Evolutionary conservation across 2,329 filamentous ascomycete species (phyloP).

Genomic region (Leptographium flavum): DNA sequence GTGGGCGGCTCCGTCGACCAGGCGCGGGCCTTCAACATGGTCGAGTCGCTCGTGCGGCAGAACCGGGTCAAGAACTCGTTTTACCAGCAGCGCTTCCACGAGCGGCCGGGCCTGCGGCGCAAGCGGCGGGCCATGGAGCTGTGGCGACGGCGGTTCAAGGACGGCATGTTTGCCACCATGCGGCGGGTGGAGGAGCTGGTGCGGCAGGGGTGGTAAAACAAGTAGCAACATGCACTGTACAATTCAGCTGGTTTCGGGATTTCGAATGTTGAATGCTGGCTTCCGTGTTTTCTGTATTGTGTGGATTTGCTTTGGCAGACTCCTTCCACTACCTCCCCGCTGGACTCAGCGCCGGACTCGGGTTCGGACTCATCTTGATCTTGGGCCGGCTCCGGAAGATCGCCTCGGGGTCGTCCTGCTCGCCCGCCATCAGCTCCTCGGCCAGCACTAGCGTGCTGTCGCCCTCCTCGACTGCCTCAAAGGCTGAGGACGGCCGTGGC

Average conservation of each 20-base stretch:
- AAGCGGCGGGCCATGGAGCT: conserved; percentile 59
- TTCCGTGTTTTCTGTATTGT: too few species aligned
- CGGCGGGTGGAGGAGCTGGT: conserved; percentile 53
- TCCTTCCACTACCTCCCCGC: neutral
- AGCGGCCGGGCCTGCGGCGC: conserved; percentile 60
- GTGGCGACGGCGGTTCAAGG: conserved; percentile 55
- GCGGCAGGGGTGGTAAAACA: conserved; percentile 59
- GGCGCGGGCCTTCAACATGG: conserved; percentile 26
- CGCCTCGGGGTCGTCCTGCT: conserved; percentile 61
- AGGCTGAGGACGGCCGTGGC: conserved; percentile 12
- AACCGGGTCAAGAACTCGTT: conserved; percentile 47
- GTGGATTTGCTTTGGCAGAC: too few species aligned
- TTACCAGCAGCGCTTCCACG: conserved; percentile 52
- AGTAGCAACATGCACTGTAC: neutral
- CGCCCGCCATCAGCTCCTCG: conserved; percentile 50
- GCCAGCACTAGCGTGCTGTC: conserved; percentile 34
- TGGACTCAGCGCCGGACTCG: conserved; percentile 23
- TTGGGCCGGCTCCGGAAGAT: conserved; percentile 77
- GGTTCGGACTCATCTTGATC: conserved; percentile 60
- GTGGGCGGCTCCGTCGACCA: conserved; percentile 29
- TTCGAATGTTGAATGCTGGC: too few species aligned
- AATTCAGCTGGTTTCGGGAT: too few species aligned
- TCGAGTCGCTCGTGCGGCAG: conserved; percentile 23
- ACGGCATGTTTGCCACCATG: conserved; percentile 51
- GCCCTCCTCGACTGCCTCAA: conserved; percentile 30